Conservation (phyloP, 1,284 basidiomycete genomes). For the Gastroboletus turbinatus region DNA sequence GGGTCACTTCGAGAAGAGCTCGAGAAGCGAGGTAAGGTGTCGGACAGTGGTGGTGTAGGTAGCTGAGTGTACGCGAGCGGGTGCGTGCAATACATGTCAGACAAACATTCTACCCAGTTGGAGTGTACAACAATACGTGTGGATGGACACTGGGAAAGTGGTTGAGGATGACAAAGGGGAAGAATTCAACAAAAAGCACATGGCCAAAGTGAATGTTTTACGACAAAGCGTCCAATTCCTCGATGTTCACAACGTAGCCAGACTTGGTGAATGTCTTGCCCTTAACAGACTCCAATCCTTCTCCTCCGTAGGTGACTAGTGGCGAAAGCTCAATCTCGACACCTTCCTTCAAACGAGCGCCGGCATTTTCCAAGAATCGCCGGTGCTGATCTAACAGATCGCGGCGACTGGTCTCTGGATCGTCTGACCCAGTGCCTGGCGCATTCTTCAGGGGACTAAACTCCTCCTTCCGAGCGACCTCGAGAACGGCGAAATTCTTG, state of each 20-base stretch:
- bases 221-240: constrained; percentile 51
- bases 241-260: constrained; percentile 47
- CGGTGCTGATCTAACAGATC: constrained; percentile 92
- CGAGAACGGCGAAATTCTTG: constrained; percentile 81
- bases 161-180: constrained; percentile 11
- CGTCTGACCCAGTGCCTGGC: constrained; percentile 90
- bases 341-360: constrained; percentile 67
- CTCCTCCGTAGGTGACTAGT: constrained; percentile 86
- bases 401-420: constrained; percentile 85
- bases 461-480: constrained; percentile 87
- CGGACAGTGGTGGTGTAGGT: constrained; percentile 49
- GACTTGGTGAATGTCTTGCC: constrained; percentile 76
- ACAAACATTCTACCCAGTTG: constrained; percentile 10
- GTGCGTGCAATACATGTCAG: constrained; percentile 13
- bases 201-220: constrained; percentile 24
- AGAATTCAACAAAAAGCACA: constrained; percentile 33
- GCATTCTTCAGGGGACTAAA: constrained; percentile 99
- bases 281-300: constrained; percentile 80
- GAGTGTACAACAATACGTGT: constrained; percentile 8
- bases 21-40: constrained; percentile 57
- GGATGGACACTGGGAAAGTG: neutral
- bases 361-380: constrained; percentile 80
- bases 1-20: constrained; percentile 77
- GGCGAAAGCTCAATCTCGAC: constrained; percentile 93
- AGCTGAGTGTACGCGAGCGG: constrained; percentile 37